A percentile compares a stretch with the other conserved stretches of the same genome.
phyloP scores from a whole-genome alignment of 2,329 filamentous ascomycete species.

The Plectosphaerella cucumerina region DNA sequence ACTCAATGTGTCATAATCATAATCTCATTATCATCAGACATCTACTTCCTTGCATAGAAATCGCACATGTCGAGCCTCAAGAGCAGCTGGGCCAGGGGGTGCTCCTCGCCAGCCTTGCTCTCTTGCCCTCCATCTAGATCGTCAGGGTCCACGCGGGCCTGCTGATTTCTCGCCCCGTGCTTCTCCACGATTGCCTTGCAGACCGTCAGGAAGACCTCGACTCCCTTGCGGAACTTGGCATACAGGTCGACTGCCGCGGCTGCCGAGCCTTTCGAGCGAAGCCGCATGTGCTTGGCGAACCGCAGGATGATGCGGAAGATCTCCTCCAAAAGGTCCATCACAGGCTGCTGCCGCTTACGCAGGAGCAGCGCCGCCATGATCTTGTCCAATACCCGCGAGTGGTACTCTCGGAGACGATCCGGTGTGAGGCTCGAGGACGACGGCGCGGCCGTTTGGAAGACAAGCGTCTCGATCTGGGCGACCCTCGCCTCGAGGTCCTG shows the following conservation, averaged over 20 bases:
- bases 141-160: conserved; percentile 21
- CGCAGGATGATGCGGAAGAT: conserved; percentile 69
- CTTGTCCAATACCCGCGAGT: conserved; percentile 69
- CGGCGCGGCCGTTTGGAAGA: conserved; percentile 33
- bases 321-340: conserved; percentile 69
- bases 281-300: conserved; percentile 55
- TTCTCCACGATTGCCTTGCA: conserved; percentile 66
- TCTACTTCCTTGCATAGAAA: conserved; percentile 47
- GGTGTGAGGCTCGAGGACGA: conserved; percentile 55
- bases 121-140: conserved; percentile 21
- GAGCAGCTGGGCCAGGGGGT: conserved; percentile 64
- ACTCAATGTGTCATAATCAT: no score
- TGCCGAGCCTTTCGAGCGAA: conserved; percentile 32
- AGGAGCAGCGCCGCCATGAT: conserved; percentile 73
- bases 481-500: conserved; percentile 63
- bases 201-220: conserved; percentile 69
- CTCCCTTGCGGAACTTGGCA: conserved; percentile 63
- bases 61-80: conserved; percentile 67
- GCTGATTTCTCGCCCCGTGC: conserved; percentile 32
- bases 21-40: conserved; percentile 1
- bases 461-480: conserved; percentile 53
- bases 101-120: conserved; percentile 37
- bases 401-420: conserved; percentile 61
- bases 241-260: conserved; percentile 47
- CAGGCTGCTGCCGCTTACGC: conserved; percentile 68